Base-by-base conservation (phyloP, 78 protist species). In the Dictyostelium capitatum region DNA sequence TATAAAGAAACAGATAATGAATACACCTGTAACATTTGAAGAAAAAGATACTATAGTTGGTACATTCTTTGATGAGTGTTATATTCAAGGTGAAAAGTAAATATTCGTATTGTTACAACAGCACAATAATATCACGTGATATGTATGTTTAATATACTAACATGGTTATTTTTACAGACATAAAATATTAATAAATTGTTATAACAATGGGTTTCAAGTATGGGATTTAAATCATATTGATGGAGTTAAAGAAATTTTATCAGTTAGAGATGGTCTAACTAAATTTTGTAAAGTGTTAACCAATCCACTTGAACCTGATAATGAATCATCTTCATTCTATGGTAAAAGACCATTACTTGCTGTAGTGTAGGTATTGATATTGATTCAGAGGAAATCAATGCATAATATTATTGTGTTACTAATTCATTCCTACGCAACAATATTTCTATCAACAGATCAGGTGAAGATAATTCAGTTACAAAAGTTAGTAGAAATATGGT, bases 341-440 rank as follows among this genome's bases (percentile, higher is more conserved):
- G 93, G 93, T 43, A 87, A 87, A 78, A 80, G 93, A 74, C 93
- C 93, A 14, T 77, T 87, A 50, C 65, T 87, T n/a, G 93, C 93
- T 6, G 93, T 87, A 19, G 93, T 87, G 50, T 67, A 43, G 15
- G 43, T 41, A 14, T 41, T 70, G 25, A 7, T 17, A 41, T n/a
- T 46, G n/a, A 51, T 48, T 48, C 8, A 4, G 56, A 51, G n/a
- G 15, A 51, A 51, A 37, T 37, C 1, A 37, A 23, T n/a, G n/a
- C n/a, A n/a, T 23, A 25, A 25, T 25, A 3, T 8, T 62, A 0
- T 23, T 23, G 10, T 23, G 10, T 62, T 25, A 59, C 25, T 15
- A n/a, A 20, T 32, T 15, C 30, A 28, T 15, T 15, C 6, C 8
- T 28, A 46, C n/a, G n/a, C n/a, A n/a, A n/a, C n/a, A n/a, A n/a